phyloP scores from a whole-genome alignment of 2,329 filamentous ascomycete species.

The Diaporthe sp. region DNA sequence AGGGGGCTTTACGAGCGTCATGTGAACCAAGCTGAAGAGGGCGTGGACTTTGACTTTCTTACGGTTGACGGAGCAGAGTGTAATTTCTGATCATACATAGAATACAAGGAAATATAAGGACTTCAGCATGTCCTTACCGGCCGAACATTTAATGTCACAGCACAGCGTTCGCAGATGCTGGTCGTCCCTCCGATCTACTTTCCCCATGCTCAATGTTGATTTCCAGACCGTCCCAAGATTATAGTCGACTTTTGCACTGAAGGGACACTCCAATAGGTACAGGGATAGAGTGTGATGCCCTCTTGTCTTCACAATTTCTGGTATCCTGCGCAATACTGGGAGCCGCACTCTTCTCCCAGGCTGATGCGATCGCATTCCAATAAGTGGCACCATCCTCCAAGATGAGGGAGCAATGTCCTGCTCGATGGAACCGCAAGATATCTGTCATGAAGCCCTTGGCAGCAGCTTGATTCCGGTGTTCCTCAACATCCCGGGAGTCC shows the following conservation, averaged over 20 bases:
- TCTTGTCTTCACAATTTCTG: not conserved
- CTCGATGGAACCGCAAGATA: slow-evolving; percentile 16
- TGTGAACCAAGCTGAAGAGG: slow-evolving; percentile 71
- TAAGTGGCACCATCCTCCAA: slow-evolving; percentile 31
- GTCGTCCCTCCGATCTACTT: not conserved
- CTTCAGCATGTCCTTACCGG: not conserved
- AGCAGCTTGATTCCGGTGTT: slow-evolving; percentile 25
- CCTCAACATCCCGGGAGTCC: slow-evolving; percentile 14
- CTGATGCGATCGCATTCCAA: slow-evolving; percentile 28
- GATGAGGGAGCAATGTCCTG: slow-evolving; percentile 34
- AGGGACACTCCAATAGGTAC: not conserved
- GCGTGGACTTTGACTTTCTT: slow-evolving; percentile 73
- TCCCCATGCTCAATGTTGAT: not conserved
- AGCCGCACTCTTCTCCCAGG: slow-evolving; percentile 15
- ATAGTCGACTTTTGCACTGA: not conserved
- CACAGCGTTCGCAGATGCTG: not conserved
- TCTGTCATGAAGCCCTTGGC: slow-evolving; percentile 24
- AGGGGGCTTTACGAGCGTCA: slow-evolving; percentile 69
- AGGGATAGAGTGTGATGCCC: not conserved
- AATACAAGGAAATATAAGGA: not conserved
- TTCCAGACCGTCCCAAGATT: not conserved
- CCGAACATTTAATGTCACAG: not conserved
- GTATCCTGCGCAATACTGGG: not conserved
- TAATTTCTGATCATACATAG: not conserved
- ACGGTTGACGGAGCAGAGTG: slow-evolving; percentile 55